These are phyloP conservation scores for Oryza glumipatula DNA, from an alignment of 176 grass and related monocot species.

Conservation along the genomic window DNA sequence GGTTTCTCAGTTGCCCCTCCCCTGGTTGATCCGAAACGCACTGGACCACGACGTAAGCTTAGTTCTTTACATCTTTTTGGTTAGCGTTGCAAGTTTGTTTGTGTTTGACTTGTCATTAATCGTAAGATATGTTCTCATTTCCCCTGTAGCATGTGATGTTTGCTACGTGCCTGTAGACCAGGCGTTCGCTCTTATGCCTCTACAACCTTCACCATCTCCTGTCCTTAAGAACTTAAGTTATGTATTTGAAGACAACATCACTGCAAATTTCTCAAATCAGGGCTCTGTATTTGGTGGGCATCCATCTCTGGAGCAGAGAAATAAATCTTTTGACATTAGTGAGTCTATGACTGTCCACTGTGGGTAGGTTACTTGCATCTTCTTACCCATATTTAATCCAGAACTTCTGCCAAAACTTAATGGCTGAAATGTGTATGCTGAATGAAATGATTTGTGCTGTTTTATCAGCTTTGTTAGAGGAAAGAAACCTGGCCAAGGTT, in stretches of 20 bases:
- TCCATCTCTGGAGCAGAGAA: slow-evolving; percentile 80
- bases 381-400: background rate
- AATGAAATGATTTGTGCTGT: slow-evolving; percentile 25
- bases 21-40: slow-evolving; percentile 80
- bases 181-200: slow-evolving; percentile 72
- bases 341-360: slow-evolving; percentile 90
- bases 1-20: slow-evolving; percentile 75
- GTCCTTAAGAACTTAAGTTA: slow-evolving; percentile 73
- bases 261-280: slow-evolving; percentile 60
- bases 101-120: background rate
- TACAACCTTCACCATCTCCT: slow-evolving; percentile 60
- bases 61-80: slow-evolving; percentile 9
- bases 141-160: slow-evolving; percentile 74
- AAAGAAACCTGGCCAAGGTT: slow-evolving; percentile 78
- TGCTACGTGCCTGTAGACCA: slow-evolving; percentile 87
- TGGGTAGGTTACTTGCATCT: slow-evolving; percentile 66
- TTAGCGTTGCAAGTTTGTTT: background rate
- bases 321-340: slow-evolving; percentile 77
- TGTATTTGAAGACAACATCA: slow-evolving; percentile 60
- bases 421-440: slow-evolving; percentile 11
- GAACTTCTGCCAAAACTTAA: background rate
- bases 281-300: slow-evolving; percentile 84
- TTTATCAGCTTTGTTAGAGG: slow-evolving; percentile 84
- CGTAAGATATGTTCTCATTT: slow-evolving; percentile 31
- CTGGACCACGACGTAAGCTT: slow-evolving; percentile 89